These are phyloP conservation scores for Elsinoe arachidis DNA, from an alignment of 2,329 filamentous ascomycete species.

Conservation along the genomic window DNA sequence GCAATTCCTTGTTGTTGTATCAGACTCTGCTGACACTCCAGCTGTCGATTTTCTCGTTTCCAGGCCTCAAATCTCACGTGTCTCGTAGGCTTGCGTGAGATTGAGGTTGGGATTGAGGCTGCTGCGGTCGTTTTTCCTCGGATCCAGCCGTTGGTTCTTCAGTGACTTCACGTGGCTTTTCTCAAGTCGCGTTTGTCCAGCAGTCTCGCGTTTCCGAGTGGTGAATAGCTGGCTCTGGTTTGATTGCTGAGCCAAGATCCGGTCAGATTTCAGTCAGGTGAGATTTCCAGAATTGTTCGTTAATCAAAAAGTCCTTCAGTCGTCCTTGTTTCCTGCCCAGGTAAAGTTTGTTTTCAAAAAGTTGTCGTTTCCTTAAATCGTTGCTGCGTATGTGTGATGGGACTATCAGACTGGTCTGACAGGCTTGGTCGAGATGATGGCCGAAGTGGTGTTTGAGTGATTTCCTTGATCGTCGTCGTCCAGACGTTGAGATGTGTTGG, in stretches of 20 bases:
- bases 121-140: neutral
- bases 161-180: neutral
- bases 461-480: no score
- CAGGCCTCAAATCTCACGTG: slow-evolving; percentile 5
- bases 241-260: neutral
- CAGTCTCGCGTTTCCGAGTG: neutral
- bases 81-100: slow-evolving; percentile 1
- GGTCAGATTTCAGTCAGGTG: neutral
- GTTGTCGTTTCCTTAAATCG: neutral
- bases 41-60: slow-evolving; percentile 10
- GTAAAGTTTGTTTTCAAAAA: neutral
- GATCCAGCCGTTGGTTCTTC: neutral
- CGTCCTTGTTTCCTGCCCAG: neutral
- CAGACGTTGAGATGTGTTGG: no score
- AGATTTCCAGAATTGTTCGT: slow-evolving; percentile 5
- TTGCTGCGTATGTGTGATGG: no score
- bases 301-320: neutral
- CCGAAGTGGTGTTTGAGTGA: no score
- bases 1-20: slow-evolving; percentile 9
- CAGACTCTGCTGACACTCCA: neutral
- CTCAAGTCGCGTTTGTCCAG: neutral
- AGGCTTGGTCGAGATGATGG: no score
- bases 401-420: no score
- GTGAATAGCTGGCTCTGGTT: neutral
- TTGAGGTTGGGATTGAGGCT: neutral